Conservation (phyloP, 1,139 yeast species). For the Saccharomyces hybrid region DNA sequence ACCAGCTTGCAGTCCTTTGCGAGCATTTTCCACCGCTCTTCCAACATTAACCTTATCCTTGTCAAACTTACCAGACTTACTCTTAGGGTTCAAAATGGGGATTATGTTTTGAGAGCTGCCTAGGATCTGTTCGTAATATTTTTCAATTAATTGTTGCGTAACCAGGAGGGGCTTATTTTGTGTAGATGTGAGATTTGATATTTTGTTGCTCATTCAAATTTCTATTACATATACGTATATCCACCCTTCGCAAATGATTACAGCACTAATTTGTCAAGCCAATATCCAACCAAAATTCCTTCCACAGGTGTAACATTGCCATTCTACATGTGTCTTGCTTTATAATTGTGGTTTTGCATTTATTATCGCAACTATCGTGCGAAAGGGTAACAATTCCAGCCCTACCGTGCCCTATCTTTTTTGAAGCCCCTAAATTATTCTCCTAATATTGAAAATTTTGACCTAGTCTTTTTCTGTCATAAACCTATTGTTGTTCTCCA, state of each 20-base stretch:
- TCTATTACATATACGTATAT: neutral
- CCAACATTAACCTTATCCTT: neutral
- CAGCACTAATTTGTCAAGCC: neutral
- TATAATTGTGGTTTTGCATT: neutral
- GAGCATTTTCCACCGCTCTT: neutral
- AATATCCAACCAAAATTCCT: too few species aligned
- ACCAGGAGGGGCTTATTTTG: constrained; percentile 5
- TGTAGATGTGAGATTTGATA: neutral
- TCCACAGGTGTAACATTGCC: neutral
- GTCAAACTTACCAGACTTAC: neutral
- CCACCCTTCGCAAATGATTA: neutral
- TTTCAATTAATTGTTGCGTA: constrained; percentile 16
- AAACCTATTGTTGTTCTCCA: neutral
- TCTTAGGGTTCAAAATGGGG: neutral
- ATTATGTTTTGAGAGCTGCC: neutral
- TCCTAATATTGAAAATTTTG: neutral
- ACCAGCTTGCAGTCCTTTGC: neutral
- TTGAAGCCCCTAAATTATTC: neutral
- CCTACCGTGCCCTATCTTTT: neutral
- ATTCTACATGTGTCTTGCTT: neutral
- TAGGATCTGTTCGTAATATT: constrained; percentile 13
- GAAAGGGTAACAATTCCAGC: neutral
- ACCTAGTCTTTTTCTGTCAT: neutral
- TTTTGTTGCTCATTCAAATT: neutral
- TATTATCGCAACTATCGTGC: neutral